A percentile compares a stretch with the other conserved stretches of the same genome.
Conservation (phyloP, 495 filamentous ascomycete genomes). For the Cryomyces antarcticus region DNA sequence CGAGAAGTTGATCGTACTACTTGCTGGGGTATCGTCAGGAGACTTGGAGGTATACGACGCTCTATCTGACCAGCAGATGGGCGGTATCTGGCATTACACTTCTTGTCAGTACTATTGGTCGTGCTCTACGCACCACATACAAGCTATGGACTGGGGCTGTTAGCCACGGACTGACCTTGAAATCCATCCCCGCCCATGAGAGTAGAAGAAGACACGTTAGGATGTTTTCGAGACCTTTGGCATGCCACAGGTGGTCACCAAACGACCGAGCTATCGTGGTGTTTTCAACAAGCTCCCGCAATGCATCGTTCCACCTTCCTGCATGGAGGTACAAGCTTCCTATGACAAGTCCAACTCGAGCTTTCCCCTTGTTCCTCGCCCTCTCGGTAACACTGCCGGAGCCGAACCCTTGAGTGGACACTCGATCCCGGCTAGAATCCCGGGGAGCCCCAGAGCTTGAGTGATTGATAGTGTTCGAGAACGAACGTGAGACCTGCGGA, state of each 20-base stretch:
- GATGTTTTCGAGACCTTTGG: slow-evolving; percentile 78
- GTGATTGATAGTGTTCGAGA: slow-evolving; percentile 5
- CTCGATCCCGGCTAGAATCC: slow-evolving; percentile 48
- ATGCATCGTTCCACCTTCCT: slow-evolving; percentile 73
- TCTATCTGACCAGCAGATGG: slow-evolving; percentile 24
- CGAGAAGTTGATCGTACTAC: slow-evolving; percentile 21
- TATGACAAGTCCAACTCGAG: slow-evolving; percentile 58
- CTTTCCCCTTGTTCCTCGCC: slow-evolving; percentile 63
- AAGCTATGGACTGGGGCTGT: background rate
- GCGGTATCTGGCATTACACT: slow-evolving; percentile 29
- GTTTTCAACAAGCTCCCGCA: slow-evolving; percentile 68
- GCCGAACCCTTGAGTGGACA: slow-evolving; percentile 70
- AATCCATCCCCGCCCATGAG: slow-evolving; percentile 69
- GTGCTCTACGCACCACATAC: background rate
- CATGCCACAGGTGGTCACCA: slow-evolving; percentile 92
- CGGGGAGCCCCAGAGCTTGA: slow-evolving; percentile 14
- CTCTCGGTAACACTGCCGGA: slow-evolving; percentile 51
- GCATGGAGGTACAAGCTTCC: slow-evolving; percentile 74
- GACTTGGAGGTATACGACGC: background rate
- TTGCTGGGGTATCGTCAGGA: background rate
- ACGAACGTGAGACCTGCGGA: background rate
- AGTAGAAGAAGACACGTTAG: slow-evolving; percentile 65
- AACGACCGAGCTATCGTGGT: slow-evolving; percentile 55
- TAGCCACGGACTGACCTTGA: slow-evolving; percentile 36
- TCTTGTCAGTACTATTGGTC: background rate